phyloP scores from a whole-genome alignment of 768 basidiomycete species.

The Royoungia palumana region DNA sequence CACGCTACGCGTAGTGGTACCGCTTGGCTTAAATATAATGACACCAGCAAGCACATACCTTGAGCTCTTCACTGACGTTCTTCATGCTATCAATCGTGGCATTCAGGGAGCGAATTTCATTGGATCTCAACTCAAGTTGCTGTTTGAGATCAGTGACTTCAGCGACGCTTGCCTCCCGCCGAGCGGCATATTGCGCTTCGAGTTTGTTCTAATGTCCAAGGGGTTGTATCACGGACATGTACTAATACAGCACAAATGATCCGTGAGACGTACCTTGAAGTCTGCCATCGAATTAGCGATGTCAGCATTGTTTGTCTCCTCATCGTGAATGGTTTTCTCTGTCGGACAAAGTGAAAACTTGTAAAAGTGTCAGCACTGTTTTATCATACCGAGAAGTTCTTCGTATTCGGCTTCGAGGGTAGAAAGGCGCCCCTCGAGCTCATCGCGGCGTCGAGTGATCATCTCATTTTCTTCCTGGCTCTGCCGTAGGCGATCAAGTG shows the following conservation, averaged over 20 bases:
- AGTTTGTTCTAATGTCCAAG: conserved; percentile 70
- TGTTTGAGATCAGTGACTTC: conserved; percentile 87
- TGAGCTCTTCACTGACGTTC: conserved; percentile 96
- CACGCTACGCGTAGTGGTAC: conserved; percentile 57
- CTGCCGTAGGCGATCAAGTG: conserved; percentile 83
- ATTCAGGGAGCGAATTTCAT: conserved; percentile 81
- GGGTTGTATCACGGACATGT: background rate
- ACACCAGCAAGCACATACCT: conserved; percentile 51
- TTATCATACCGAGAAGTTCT: conserved; percentile 79
- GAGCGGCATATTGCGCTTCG: conserved; percentile 89
- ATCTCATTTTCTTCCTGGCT: conserved; percentile 92
- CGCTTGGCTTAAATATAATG: conserved; percentile 3
- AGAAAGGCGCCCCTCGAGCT: conserved; percentile 78
- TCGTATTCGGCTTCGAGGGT: conserved; percentile 93
- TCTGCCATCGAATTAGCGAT: conserved; percentile 82
- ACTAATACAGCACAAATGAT: background rate
- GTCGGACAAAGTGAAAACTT: conserved; percentile 15
- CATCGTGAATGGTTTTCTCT: conserved; percentile 92
- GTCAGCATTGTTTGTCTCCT: conserved; percentile 81
- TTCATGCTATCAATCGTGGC: conserved; percentile 89
- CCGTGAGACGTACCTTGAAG: conserved; percentile 62
- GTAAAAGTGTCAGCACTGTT: background rate
- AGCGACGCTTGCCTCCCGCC: conserved; percentile 82
- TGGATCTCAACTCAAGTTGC: conserved; percentile 79
- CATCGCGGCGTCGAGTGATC: conserved; percentile 75